Conservation (phyloP, 2,329 filamentous ascomycete genomes). For the Magnaporthiopsis incrustans region DNA sequence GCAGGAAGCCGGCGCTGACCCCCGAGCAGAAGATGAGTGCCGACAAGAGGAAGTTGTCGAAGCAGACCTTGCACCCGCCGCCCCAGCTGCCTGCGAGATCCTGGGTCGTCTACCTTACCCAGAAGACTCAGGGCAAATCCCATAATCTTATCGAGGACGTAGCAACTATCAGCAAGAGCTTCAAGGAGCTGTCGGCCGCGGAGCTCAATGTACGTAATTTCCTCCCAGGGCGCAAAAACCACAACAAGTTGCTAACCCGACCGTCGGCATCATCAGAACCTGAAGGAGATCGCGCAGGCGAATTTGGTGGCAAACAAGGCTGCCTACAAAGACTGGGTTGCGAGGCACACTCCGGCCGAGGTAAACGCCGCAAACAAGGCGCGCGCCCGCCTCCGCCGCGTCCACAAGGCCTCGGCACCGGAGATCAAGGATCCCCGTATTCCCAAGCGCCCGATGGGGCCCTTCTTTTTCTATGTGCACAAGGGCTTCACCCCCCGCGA, state of each 20-base stretch:
- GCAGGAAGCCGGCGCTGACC: constrained; percentile 17
- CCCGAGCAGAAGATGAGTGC: constrained; percentile 29
- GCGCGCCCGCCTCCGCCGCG: constrained; percentile 32
- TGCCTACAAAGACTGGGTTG: constrained; percentile 39
- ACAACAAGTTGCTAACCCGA: neutral
- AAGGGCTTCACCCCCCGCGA: constrained; percentile 12
- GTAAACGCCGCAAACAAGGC: constrained; percentile 40
- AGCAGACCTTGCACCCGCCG: constrained; percentile 32
- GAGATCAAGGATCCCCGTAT: constrained; percentile 38
- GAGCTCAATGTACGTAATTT: constrained; percentile 35
- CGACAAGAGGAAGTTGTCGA: constrained; percentile 28
- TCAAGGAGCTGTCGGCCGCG: constrained; percentile 28
- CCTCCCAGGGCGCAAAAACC: too few species aligned
- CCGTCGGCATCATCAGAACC: constrained; percentile 21
- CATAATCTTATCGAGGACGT: neutral
- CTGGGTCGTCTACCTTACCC: neutral
- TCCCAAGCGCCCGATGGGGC: constrained; percentile 29
- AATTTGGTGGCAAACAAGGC: constrained; percentile 34
- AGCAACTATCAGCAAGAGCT: constrained; percentile 16
- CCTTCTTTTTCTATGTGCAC: constrained; percentile 31
- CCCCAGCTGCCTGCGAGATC: constrained; percentile 10
- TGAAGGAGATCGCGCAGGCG: constrained; percentile 24
- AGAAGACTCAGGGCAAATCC: constrained; percentile 7
- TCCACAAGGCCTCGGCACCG: constrained; percentile 19
- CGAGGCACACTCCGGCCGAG: constrained; percentile 28